Evolutionary conservation across 768 basidiomycete species (phyloP).

Genomic region (Cystofilobasidium macerans): DNA sequence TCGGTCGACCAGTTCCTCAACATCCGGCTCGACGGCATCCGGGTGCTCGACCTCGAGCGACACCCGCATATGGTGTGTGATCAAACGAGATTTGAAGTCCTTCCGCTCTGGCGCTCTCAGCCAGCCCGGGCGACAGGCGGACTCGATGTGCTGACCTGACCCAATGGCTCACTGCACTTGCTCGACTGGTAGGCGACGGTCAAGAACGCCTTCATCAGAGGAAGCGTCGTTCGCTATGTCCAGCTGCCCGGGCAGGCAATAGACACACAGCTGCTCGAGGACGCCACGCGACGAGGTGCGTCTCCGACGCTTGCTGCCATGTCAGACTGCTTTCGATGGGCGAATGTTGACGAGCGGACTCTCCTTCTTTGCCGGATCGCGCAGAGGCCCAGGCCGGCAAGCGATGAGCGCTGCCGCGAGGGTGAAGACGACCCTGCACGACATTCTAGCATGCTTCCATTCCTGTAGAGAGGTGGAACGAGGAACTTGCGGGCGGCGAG

Average conservation of each 20-base stretch:
- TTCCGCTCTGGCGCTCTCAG: no score
- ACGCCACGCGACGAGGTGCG: constrained; percentile 87
- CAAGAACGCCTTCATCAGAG: constrained; percentile 97
- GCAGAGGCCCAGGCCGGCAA: not conserved
- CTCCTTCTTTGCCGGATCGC: not conserved
- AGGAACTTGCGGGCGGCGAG: no score
- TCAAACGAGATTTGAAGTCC: no score
- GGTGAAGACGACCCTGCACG: no score
- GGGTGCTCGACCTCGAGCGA: constrained; percentile 76
- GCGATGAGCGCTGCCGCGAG: not conserved
- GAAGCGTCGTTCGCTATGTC: constrained; percentile 95
- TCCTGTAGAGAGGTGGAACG: no score
- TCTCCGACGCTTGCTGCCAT: not conserved
- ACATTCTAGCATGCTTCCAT: no score
- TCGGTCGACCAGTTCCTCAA: constrained; percentile 96
- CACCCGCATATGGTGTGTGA: constrained; percentile 91
- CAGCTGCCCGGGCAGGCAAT: constrained; percentile 84
- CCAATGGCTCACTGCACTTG: no score
- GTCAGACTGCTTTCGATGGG: not conserved
- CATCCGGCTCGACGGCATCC: constrained; percentile 88
- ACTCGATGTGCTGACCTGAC: no score
- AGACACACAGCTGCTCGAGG: constrained; percentile 88
- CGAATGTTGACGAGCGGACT: not conserved
- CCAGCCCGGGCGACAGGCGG: no score
- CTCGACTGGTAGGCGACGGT: constrained; percentile 69